A percentile compares a stretch with the other conserved stretches of the same genome.
These are phyloP conservation scores for Phylloporus rhodoxanthus DNA, from an alignment of 768 basidiomycete genomes.

Conservation along the genomic window DNA sequence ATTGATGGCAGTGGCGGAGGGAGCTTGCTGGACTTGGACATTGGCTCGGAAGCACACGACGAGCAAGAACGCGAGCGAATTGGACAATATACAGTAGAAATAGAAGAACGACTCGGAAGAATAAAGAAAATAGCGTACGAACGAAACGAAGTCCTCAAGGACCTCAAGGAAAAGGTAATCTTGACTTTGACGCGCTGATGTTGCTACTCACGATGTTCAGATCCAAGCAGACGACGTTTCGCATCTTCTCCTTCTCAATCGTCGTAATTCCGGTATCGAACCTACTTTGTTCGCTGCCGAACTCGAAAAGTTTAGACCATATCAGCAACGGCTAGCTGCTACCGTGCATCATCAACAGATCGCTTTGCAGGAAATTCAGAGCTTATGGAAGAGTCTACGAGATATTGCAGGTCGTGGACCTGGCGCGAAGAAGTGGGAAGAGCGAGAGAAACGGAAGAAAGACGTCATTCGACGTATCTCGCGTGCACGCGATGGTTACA, in stretches of 20 bases:
- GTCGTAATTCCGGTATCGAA: constrained; percentile 77
- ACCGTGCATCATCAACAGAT: constrained; percentile 75
- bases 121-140: constrained; percentile 82
- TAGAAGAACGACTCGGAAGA: constrained; percentile 72
- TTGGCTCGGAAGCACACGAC: constrained; percentile 54
- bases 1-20: constrained; percentile 32
- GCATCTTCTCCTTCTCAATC: constrained; percentile 84
- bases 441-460: constrained; percentile 72
- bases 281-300: constrained; percentile 87
- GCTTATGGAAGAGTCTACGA: constrained; percentile 68
- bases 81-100: constrained; percentile 57
- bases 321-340: constrained; percentile 73
- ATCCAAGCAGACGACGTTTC: constrained; percentile 96
- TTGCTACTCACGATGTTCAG: constrained; percentile 37
- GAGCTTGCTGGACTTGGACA: constrained; percentile 70
- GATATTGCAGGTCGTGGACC: constrained; percentile 71
- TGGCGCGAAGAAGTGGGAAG: constrained; percentile 75
- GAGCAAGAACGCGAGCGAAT: constrained; percentile 67
- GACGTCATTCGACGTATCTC: constrained; percentile 68
- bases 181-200: background rate
- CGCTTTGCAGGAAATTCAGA: constrained; percentile 66
- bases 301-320: constrained; percentile 92
- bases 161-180: constrained; percentile 89
- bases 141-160: constrained; percentile 80
- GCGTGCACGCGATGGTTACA: constrained; percentile 75